Evolutionary conservation across 345 rosid species (phyloP).

Genomic region (Citrus inodora): DNA sequence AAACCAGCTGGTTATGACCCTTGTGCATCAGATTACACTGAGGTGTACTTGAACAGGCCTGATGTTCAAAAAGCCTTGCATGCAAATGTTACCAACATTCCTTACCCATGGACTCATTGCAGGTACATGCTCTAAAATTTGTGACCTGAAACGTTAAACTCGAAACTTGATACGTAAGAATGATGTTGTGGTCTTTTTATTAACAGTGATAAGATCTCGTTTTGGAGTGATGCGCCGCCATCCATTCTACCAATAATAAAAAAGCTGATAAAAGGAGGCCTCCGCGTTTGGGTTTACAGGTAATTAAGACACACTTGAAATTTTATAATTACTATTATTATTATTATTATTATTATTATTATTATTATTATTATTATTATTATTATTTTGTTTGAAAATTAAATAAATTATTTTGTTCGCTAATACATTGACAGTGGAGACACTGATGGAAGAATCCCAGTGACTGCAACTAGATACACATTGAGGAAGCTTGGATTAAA

Average conservation of each 20-base stretch:
- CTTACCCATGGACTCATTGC: slow-evolving; percentile 83
- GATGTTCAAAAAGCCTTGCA: slow-evolving; percentile 80
- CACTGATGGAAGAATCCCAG: slow-evolving; percentile 86
- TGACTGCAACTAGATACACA: slow-evolving; percentile 64
- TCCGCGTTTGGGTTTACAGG: slow-evolving; percentile 83
- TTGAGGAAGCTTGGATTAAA: slow-evolving; percentile 67
- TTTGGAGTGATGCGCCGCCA: slow-evolving; percentile 60
- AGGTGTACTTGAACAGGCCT: slow-evolving; percentile 55
- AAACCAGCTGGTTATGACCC: slow-evolving; percentile 77
- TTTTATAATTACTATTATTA: no score
- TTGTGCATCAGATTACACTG: slow-evolving; percentile 48
- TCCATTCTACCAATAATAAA: slow-evolving; percentile 66
- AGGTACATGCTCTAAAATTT: slow-evolving; percentile 26
- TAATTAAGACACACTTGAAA: not conserved
- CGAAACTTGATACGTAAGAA: not conserved
- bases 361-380: no score
- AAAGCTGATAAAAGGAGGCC: slow-evolving; percentile 64
- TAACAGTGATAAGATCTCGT: slow-evolving; percentile 36
- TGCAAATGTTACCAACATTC: slow-evolving; percentile 57
- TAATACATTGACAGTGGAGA: slow-evolving; percentile 54
- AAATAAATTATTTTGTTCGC: not conserved
- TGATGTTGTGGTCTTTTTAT: not conserved
- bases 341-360: no score
- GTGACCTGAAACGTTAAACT: not conserved
- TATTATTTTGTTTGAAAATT: no score